Conservation (phyloP, 129 eudicot genomes). For the Artemisia tridentata region DNA sequence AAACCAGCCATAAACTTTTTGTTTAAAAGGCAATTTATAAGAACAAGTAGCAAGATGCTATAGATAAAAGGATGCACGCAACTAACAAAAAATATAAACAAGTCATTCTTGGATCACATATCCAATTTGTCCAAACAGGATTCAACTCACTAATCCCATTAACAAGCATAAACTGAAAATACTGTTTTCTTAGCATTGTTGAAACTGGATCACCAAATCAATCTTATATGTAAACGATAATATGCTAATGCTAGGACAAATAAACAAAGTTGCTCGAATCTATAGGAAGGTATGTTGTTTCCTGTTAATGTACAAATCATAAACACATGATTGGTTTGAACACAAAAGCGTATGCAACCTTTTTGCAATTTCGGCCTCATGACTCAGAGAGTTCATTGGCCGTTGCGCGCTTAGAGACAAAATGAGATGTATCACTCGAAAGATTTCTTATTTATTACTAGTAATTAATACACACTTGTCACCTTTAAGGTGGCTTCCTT, state of each 20-base stretch:
- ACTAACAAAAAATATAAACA: no score
- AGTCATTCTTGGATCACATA: no score
- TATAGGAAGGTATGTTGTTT: constrained; percentile 25
- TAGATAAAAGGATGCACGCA: no score
- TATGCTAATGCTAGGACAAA: constrained; percentile 8
- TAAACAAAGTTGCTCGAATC: constrained; percentile 21
- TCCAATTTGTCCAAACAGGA: no score
- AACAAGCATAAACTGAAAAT: no score
- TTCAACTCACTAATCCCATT: no score
- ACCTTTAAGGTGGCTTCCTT: constrained; percentile 17
- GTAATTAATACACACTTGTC: neutral
- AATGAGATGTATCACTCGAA: neutral
- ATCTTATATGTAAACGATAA: neutral
- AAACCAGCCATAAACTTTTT: no score
- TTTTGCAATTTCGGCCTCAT: constrained; percentile 1
- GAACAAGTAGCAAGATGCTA: no score
- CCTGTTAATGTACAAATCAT: constrained; percentile 19
- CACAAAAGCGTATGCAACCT: constrained; percentile 17
- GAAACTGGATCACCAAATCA: neutral
- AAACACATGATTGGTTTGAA: constrained; percentile 19
- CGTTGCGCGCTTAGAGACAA: constrained; percentile 4
- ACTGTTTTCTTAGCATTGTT: no score
- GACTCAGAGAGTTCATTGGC: constrained; percentile 1
- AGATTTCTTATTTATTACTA: constrained; percentile 8
- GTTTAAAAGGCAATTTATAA: no score